Evolutionary conservation across 2,329 filamentous ascomycete genomes (phyloP).

Genomic region (Pseudogymnoascus sp.): DNA sequence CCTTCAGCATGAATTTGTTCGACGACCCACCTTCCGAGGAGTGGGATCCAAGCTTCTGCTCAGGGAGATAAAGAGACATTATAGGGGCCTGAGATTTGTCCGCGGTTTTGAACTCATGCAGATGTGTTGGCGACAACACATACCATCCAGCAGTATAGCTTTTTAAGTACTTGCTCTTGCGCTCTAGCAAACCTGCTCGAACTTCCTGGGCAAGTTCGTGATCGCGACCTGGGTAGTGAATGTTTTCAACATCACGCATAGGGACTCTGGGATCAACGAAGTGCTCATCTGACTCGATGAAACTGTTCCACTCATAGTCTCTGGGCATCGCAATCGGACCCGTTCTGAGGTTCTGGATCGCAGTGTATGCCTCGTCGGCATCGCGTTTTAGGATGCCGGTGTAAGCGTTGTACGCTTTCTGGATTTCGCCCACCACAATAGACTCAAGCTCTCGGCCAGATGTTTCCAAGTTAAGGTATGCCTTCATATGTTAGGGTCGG

Average conservation of each 20-base stretch:
- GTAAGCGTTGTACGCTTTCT: conserved; percentile 94
- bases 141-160: conserved; percentile 71
- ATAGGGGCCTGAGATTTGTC: conserved; percentile 85
- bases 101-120: conserved; percentile 98
- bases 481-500: conserved; percentile 40
- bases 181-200: conserved; percentile 81
- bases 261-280: conserved; percentile 81
- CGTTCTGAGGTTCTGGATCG: conserved; percentile 71
- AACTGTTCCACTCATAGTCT: conserved; percentile 85
- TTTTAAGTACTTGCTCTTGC: conserved; percentile 98
- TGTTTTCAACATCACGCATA: conserved; percentile 68
- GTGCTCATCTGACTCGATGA: conserved; percentile 67
- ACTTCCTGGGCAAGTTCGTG: conserved; percentile 75
- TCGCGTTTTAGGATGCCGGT: conserved; percentile 87
- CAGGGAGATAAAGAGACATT: conserved; percentile 91
- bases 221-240: conserved; percentile 85
- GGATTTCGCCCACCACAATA: conserved; percentile 94
- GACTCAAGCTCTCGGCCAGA: conserved; percentile 92
- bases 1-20: conserved; percentile 97
- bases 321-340: conserved; percentile 91
- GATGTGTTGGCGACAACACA: conserved; percentile 87
- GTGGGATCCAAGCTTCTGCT: conserved; percentile 91
- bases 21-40: conserved; percentile 75
- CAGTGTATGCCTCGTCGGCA: conserved; percentile 69
- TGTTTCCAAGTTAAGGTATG: conserved; percentile 87